Conservation (phyloP, 768 basidiomycete genomes). For the Pisolithus tinctorius region DNA sequence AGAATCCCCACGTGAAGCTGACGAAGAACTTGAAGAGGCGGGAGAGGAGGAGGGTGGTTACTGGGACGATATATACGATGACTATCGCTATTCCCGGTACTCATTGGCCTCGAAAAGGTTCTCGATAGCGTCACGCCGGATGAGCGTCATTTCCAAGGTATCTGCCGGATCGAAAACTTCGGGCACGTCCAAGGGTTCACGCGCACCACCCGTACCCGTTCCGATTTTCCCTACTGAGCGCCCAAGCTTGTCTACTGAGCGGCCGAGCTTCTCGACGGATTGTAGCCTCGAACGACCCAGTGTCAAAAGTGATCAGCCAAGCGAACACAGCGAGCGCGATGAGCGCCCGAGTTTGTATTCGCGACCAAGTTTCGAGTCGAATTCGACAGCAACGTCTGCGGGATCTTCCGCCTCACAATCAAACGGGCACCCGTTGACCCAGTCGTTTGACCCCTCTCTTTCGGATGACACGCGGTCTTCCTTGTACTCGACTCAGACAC, state of each 20-base stretch:
- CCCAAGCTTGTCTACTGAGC: conserved; percentile 9
- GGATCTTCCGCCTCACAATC: conserved; percentile 9
- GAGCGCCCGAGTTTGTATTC: conserved; percentile 3
- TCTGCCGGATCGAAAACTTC: conserved; percentile 16
- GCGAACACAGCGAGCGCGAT: neutral
- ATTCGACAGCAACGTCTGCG: conserved; percentile 6
- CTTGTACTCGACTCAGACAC: conserved; percentile 6
- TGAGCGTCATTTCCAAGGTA: conserved; percentile 6
- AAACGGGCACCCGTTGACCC: conserved; percentile 8
- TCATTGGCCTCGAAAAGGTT: conserved; percentile 38
- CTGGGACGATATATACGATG: conserved; percentile 80
- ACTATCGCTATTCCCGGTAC: conserved; percentile 66
- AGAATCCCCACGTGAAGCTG: conserved; percentile 6
- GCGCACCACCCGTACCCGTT: conserved; percentile 19
- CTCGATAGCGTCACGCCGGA: conserved; percentile 22
- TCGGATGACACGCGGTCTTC: conserved; percentile 20
- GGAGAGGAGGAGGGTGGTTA: conserved; percentile 31
- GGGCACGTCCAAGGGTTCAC: conserved; percentile 9
- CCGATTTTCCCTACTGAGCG: conserved; percentile 16
- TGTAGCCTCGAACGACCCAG: conserved; percentile 8
- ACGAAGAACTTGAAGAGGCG: conserved; percentile 13
- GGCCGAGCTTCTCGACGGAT: conserved; percentile 4
- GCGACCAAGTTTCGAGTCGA: conserved; percentile 22
- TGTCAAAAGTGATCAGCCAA: conserved; percentile 16
- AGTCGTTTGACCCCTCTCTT: conserved; percentile 13